Percentiles rank a stretch among this genome's conserved stretches.
phyloP scores from a whole-genome alignment of 2,329 filamentous ascomycete genomes.

The Penicillium sp. region DNA sequence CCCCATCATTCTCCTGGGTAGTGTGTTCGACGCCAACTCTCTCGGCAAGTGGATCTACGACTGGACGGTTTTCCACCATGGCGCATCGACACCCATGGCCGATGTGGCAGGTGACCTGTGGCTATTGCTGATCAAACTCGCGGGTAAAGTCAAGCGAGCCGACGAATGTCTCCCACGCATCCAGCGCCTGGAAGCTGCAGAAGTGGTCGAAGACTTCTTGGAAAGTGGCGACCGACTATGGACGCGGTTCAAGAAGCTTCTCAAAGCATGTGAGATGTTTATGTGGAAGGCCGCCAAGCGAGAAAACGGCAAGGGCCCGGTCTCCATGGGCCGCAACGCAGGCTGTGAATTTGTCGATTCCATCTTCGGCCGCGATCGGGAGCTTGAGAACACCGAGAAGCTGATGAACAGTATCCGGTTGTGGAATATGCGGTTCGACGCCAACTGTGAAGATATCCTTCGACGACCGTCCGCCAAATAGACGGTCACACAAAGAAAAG shows the following conservation, averaged over 20 bases:
- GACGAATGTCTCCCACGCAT: constrained; percentile 73
- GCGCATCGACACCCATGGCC: constrained; percentile 73
- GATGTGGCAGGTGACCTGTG: constrained; percentile 93
- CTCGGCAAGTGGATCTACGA: constrained; percentile 99
- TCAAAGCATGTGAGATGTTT: constrained; percentile 87
- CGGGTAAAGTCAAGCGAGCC: constrained; percentile 87
- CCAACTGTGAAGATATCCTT: constrained; percentile 90
- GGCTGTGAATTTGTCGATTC: constrained; percentile 94
- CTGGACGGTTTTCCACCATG: constrained; percentile 92
- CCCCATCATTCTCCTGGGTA: constrained; percentile 88
- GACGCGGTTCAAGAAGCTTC: constrained; percentile 74
- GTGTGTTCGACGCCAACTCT: constrained; percentile 95
- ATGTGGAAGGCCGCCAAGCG: constrained; percentile 88
- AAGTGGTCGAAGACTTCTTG: constrained; percentile 86
- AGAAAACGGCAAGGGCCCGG: constrained; percentile 57
- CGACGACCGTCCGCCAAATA: constrained; percentile 46
- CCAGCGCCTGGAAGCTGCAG: constrained; percentile 65
- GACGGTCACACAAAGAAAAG: background rate
- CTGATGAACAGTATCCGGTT: constrained; percentile 84
- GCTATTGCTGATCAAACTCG: constrained; percentile 88
- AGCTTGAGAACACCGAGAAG: constrained; percentile 84
- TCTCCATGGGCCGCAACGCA: constrained; percentile 82
- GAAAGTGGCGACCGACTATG: constrained; percentile 82
- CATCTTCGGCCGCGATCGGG: constrained; percentile 86
- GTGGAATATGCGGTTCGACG: constrained; percentile 92